Base-by-base conservation (phyloP, 1,284 basidiomycete genomes). In the Vanrija pseudolonga region DNA sequence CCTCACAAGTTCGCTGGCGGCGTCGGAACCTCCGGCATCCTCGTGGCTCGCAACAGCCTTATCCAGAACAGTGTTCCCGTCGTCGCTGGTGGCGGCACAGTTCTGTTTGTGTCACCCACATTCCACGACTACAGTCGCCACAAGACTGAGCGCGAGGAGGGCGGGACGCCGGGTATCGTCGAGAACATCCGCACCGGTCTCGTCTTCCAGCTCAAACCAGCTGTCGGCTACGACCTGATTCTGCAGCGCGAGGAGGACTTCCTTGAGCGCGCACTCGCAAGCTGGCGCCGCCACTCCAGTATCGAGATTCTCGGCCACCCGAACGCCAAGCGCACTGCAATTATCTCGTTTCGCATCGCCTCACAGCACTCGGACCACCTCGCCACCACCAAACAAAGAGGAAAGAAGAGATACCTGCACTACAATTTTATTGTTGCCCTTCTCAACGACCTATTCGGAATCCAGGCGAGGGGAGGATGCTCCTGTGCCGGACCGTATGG, bases 1-100 rank as follows among this genome's bases (percentile, higher is more conserved):
- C 51, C 56, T 3, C 56, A 57, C 56, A 57, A 57, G 45, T 53
- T 50, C 20, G 41, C 32, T 0, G 56, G 56, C 6, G 56, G 56
- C 0, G 44, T 45, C 1, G 51, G 51, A 9, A 50, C 51, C 3
- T 51, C 56, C 2, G 56, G 56, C n/a, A 42, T 57, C 28, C 48
- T 57, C n/a, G 40, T 57, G 1, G 51, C 41, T 1, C 47, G 48
- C 26, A 40, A 48, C n/a, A 4, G 7, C 8, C 9, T 53, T 1
- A 14, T 57, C 15, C 14, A 4, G 12, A 50, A 32, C 19, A 45
- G 18, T 15, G 32, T 44, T 8, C 56, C 56, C 2, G 47, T 47
- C 7, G 36, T 52, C 4, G 40, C 47, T 11, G 56, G 56, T 3
- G 56, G 56, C 2, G 56, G 56, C 6, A 57, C 56, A 0, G 56